These are phyloP conservation scores for Xerocomus minutiporus DNA, from an alignment of 1,284 basidiomycete species.

Conservation along the genomic window DNA sequence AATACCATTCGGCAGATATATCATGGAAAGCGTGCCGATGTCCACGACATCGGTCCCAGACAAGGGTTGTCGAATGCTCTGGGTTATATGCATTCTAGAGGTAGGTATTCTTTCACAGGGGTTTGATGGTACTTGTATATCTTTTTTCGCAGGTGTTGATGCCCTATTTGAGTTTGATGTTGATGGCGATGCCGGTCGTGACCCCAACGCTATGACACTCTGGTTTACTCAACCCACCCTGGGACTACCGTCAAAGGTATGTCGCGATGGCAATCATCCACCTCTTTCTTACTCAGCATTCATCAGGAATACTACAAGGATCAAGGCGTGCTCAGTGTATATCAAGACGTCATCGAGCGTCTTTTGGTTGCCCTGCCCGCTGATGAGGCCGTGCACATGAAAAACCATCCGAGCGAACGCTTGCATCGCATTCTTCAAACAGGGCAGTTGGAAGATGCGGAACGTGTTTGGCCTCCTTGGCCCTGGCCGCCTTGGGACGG, in stretches of 20 bases:
- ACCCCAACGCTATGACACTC: slow-evolving; percentile 82
- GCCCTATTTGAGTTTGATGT: slow-evolving; percentile 76
- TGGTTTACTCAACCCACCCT: slow-evolving; percentile 84
- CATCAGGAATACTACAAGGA: slow-evolving; percentile 88
- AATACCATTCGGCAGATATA: slow-evolving; percentile 54
- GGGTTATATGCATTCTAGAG: slow-evolving; percentile 83
- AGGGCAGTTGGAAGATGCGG: slow-evolving; percentile 47
- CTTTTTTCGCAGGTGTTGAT: slow-evolving; percentile 53
- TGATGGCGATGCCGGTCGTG: slow-evolving; percentile 87
- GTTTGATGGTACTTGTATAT: not conserved
- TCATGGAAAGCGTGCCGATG: slow-evolving; percentile 45
- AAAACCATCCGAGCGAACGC: slow-evolving; percentile 7
- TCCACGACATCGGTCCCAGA: slow-evolving; percentile 35
- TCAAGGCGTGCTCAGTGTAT: slow-evolving; percentile 62
- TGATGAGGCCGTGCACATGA: slow-evolving; percentile 32
- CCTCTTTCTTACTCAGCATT: slow-evolving; percentile 8
- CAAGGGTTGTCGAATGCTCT: slow-evolving; percentile 72
- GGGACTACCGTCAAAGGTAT: slow-evolving; percentile 84
- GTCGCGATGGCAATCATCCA: not conserved
- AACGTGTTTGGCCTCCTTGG: slow-evolving; percentile 74
- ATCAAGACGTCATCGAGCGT: slow-evolving; percentile 65
- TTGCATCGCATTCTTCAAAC: slow-evolving; percentile 21
- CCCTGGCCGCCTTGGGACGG: slow-evolving; percentile 81
- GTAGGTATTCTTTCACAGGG: slow-evolving; percentile 35
- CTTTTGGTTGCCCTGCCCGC: slow-evolving; percentile 63